phyloP scores from a whole-genome alignment of 345 rosid genomes.

The Mercurialis annua region DNA sequence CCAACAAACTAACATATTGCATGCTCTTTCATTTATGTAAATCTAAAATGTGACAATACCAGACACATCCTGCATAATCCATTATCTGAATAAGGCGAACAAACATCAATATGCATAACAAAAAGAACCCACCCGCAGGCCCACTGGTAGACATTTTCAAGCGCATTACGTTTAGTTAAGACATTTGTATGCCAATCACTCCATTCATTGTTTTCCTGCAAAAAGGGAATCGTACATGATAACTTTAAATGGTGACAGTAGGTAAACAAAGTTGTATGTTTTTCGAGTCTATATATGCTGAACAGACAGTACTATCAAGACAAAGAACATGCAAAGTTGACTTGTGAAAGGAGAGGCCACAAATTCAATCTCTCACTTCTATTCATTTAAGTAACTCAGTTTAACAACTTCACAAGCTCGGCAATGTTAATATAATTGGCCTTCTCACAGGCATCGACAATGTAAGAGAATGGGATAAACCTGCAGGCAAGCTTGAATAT shows the following conservation, averaged over 20 bases:
- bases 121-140: conserved; percentile 70
- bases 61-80: not conserved
- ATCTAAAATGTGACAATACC: not conserved
- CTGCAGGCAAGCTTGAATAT: conserved; percentile 70
- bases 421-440: not conserved
- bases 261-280: not conserved
- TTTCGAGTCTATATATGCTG: not conserved
- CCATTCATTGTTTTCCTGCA: conserved; percentile 71
- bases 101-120: not conserved
- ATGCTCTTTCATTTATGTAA: not conserved
- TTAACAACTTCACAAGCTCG: not conserved
- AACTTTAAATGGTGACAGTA: not conserved
- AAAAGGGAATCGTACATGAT: conserved; percentile 12
- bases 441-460: not conserved
- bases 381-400: not conserved
- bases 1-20: not conserved
- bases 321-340: not conserved
- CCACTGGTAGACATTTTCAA: conserved; percentile 88
- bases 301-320: not conserved
- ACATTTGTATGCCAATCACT: conserved; percentile 68
- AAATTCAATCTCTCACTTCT: not conserved
- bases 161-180: conserved; percentile 66
- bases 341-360: not conserved
- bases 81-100: conserved; percentile 5
- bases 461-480: conserved; percentile 32